A percentile compares a stretch with the other conserved stretches of the same genome.
phyloP scores from a whole-genome alignment of 768 basidiomycete species.

The Lanmaoa rubissima region DNA sequence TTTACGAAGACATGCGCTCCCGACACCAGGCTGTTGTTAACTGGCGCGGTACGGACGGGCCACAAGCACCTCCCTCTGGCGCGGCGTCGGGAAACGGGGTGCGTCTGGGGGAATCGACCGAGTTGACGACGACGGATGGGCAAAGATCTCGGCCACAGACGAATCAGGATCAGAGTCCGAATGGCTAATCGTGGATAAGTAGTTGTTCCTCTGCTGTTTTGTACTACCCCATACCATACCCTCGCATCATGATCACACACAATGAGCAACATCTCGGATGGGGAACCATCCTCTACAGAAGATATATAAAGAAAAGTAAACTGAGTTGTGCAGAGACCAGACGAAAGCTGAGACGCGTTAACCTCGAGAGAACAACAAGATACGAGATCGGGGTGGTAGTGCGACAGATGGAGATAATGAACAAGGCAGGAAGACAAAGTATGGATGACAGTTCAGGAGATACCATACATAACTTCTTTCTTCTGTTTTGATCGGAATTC shows the following conservation, averaged over 20 bases:
- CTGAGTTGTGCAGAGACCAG: constrained; percentile 14
- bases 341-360: constrained; percentile 23
- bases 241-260: constrained; percentile 7
- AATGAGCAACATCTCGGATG: constrained; percentile 28
- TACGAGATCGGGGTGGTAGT: constrained; percentile 12
- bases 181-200: constrained; percentile 76
- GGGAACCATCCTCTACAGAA: constrained; percentile 32
- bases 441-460: constrained; percentile 30
- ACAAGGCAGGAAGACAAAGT: constrained; percentile 25
- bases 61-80: constrained; percentile 37
- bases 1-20: constrained; percentile 85
- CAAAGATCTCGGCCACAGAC: constrained; percentile 66
- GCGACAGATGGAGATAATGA: constrained; percentile 22
- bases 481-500: constrained; percentile 33
- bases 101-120: constrained; percentile 39
- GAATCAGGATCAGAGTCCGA: constrained; percentile 83
- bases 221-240: constrained; percentile 27
- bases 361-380: constrained; percentile 29
- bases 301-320: constrained; percentile 26
- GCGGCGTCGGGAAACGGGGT: constrained; percentile 43
- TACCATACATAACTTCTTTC: constrained; percentile 36
- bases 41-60: constrained; percentile 47
- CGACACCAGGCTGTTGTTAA: constrained; percentile 60
- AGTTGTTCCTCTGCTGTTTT: constrained; percentile 9
- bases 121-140: constrained; percentile 59